Base-by-base conservation (phyloP, 2,329 filamentous ascomycete genomes). In the Paraphaeosphaeria sporulosa region DNA sequence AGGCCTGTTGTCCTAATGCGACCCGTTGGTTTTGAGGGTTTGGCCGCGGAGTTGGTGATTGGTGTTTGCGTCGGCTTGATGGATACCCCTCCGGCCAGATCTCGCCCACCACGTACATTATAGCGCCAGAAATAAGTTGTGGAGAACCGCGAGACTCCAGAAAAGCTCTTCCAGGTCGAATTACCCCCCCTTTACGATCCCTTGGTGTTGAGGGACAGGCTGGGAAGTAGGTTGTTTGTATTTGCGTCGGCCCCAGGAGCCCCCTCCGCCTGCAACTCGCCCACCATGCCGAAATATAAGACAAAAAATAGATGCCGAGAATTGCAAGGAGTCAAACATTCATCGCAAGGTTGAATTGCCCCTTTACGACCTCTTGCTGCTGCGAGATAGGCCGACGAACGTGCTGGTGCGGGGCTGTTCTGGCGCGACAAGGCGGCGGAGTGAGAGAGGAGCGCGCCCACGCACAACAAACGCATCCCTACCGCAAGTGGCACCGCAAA, bases 371-470 rank as follows among this genome's bases (percentile, higher is more conserved):
- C 30, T 13, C 15, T 38, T 27, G 19, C 2, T 40, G 34, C 27
- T 40, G 49, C 25, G n/a, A n/a, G 21, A 17, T 17, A 13, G n/a
- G 19, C 19, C 34, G 32, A 4, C 21, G 49, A 52, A 21, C 34
- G 34, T 52, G 49, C 21, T 52, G 34, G 36, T 52, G 49, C 7
- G 19, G 32, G 36, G 21, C 19, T 52, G 49, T 51, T 40, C 32
- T 38, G 34, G 34, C 7, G 9, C 10, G 34, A 19, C 36, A 23
- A 13, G 21, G 19, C 17, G 49, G 49, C 13, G 34, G 49, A 42
- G 49, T 52, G 34, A 52, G 49, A 42, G 49, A 19, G 23, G 21
- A 40, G 49, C 6, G 5, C 36, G 27, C 4, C 32, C 34, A 13
- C 10, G 13, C 10, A 19, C 42, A 23, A 19, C n/a, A 44, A 12